Evolutionary conservation across 164 flowering plant species (phyloP).

Genomic region (Berberis thunbergii): DNA sequence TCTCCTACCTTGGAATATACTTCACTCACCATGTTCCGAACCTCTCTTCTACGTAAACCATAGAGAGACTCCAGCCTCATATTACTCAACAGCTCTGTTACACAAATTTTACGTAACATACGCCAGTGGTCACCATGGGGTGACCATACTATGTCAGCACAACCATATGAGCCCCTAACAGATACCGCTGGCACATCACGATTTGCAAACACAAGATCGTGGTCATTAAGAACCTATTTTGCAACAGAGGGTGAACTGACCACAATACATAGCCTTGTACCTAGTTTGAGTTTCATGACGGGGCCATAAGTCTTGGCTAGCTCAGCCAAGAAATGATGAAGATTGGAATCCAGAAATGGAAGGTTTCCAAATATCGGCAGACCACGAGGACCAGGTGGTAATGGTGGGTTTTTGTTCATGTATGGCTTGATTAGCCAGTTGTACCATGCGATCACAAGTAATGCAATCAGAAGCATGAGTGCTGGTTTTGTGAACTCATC

Average conservation of each 20-base stretch:
- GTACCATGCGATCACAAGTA: not conserved
- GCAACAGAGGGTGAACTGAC: conserved; percentile 32
- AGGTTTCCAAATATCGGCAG: not conserved
- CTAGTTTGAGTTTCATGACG: conserved; percentile 28
- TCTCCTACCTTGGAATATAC: conserved; percentile 9
- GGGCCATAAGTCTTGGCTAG: conserved; percentile 9
- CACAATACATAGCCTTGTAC: conserved; percentile 27
- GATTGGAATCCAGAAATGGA: conserved; percentile 2
- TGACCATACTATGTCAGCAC: conserved; percentile 28
- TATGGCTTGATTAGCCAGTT: not conserved
- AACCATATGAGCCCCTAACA: conserved; percentile 23
- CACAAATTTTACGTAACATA: conserved; percentile 4
- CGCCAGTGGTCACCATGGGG: conserved; percentile 35
- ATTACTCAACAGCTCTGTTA: conserved; percentile 11
- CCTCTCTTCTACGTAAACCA: conserved; percentile 10
- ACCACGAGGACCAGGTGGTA: conserved; percentile 3
- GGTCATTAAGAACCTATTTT: conserved; percentile 35
- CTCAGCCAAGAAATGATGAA: not conserved
- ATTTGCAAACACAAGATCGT: conserved; percentile 40
- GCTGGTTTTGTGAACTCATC: not conserved
- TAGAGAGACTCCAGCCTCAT: conserved; percentile 4
- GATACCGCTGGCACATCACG: conserved; percentile 31
- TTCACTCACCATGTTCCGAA: conserved; percentile 3
- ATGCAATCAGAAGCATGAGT: not conserved
- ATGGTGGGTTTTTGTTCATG: not conserved